Evolutionary conservation across 2,329 filamentous ascomycete species (phyloP).

Genomic region (Fusarium caatingaense): DNA sequence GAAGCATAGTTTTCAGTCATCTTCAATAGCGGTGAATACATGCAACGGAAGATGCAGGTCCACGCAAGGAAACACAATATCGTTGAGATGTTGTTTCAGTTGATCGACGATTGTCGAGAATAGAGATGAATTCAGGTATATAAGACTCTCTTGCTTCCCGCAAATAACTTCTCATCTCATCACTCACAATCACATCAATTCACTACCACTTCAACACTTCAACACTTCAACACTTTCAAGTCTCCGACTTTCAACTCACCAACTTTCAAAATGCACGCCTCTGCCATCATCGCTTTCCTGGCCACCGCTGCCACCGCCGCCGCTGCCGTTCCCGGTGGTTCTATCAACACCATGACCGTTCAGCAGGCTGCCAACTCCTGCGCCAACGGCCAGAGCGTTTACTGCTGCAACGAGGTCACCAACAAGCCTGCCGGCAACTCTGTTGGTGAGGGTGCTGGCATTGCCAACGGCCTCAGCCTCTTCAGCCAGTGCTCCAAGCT

Average conservation of each 20-base stretch:
- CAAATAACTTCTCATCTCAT: too few relatives aligned
- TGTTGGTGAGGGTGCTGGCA: constrained; percentile 1
- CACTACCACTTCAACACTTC: too few relatives aligned
- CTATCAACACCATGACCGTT: constrained; percentile 7
- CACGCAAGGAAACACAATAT: too few relatives aligned
- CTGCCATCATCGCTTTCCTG: constrained; percentile 7
- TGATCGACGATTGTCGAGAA: too few relatives aligned
- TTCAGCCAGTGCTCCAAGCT: constrained; percentile 11
- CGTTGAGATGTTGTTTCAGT: too few relatives aligned
- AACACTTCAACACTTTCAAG: too few relatives aligned
- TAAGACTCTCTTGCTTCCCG: too few relatives aligned
- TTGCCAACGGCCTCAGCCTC: constrained; percentile 5
- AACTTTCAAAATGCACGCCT: constrained; percentile 7
- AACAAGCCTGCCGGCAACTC: not conserved
- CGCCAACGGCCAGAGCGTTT: constrained; percentile 4
- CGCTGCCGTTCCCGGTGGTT: not conserved
- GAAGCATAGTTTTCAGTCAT: too few relatives aligned
- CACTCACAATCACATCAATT: too few relatives aligned
- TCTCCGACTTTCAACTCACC: not conserved
- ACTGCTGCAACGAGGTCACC: constrained; percentile 16
- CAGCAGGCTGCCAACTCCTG: constrained; percentile 5
- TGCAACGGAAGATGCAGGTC: too few relatives aligned
- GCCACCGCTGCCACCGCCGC: not conserved
- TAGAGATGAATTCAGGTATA: too few relatives aligned
- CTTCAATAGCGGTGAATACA: too few relatives aligned